phyloP scores from a whole-genome alignment of 2,329 filamentous ascomycete species.

The Colletotrichum sansevieriae region DNA sequence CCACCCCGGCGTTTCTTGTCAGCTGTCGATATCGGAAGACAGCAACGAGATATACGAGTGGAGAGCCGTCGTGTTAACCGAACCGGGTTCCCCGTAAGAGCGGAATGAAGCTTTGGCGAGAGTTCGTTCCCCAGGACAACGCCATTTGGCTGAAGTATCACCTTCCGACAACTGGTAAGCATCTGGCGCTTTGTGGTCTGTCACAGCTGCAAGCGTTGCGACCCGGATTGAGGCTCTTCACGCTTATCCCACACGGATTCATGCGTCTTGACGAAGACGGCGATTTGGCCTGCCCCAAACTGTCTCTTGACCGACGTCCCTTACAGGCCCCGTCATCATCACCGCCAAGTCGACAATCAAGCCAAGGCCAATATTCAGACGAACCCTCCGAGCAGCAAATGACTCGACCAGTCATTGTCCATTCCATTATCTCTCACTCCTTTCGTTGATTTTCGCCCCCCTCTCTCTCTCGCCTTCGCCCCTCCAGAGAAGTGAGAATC shows the following conservation, averaged over 20 bases:
- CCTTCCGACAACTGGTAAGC: not conserved
- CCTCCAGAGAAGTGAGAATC: no score
- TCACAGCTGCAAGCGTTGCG: constrained; percentile 15
- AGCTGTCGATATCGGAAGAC: constrained; percentile 25
- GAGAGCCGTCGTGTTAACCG: not conserved
- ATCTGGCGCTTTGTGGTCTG: not conserved
- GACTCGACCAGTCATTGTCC: constrained; percentile 34
- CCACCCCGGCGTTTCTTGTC: constrained; percentile 21
- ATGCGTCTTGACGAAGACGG: not conserved
- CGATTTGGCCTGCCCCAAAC: not conserved
- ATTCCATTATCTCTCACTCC: constrained; percentile 27
- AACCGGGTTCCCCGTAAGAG: not conserved
- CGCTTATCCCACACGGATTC: constrained; percentile 1
- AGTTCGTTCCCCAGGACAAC: not conserved
- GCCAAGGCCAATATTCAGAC: constrained; percentile 40
- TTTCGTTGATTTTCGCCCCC: not conserved
- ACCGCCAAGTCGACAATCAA: constrained; percentile 30
- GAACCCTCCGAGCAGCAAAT: constrained; percentile 3
- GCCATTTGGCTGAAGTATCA: not conserved
- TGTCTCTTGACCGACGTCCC: not conserved
- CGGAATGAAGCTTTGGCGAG: constrained; percentile 12
- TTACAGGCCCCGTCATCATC: constrained; percentile 24
- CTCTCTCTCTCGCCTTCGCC: not conserved
- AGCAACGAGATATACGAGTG: not conserved
- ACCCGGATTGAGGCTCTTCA: constrained; percentile 26